Evolutionary conservation across 2,329 filamentous ascomycete species (phyloP).

Genomic region (Hymenoscyphus fraxineus): DNA sequence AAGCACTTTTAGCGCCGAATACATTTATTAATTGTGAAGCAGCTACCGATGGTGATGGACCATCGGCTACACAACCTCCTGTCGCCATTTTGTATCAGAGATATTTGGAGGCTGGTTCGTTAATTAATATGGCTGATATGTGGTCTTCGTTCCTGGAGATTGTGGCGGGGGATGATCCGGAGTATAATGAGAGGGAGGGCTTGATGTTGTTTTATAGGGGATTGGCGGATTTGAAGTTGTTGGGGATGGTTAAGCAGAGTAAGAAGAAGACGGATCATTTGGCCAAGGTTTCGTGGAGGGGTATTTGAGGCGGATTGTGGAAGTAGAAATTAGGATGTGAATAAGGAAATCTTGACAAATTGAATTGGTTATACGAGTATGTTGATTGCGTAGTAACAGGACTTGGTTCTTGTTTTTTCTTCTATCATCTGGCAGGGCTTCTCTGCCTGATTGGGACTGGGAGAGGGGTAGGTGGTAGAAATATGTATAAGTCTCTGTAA

Average conservation of each 20-base stretch:
- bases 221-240: constrained; percentile 75
- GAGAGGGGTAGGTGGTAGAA: too few species aligned
- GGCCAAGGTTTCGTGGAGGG: constrained; percentile 78
- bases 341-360: background rate
- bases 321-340: background rate
- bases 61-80: constrained; percentile 61
- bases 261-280: constrained; percentile 92
- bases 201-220: constrained; percentile 81
- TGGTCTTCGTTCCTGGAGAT: constrained; percentile 73
- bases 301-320: constrained; percentile 47
- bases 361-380: background rate
- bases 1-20: constrained; percentile 67
- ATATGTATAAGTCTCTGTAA: too few species aligned
- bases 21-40: constrained; percentile 70
- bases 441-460: too few species aligned
- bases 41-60: background rate
- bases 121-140: constrained; percentile 76
- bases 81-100: constrained; percentile 74
- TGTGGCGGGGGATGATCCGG: constrained; percentile 39
- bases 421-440: too few species aligned
- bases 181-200: constrained; percentile 50
- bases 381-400: too few species aligned
- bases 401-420: too few species aligned
- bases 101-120: constrained; percentile 70
- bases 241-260: constrained; percentile 85